Percentiles rank a stretch among this genome's conserved stretches.
Conservation (phyloP, 2,329 filamentous ascomycete genomes). For the Aspergillus vadensis region DNA sequence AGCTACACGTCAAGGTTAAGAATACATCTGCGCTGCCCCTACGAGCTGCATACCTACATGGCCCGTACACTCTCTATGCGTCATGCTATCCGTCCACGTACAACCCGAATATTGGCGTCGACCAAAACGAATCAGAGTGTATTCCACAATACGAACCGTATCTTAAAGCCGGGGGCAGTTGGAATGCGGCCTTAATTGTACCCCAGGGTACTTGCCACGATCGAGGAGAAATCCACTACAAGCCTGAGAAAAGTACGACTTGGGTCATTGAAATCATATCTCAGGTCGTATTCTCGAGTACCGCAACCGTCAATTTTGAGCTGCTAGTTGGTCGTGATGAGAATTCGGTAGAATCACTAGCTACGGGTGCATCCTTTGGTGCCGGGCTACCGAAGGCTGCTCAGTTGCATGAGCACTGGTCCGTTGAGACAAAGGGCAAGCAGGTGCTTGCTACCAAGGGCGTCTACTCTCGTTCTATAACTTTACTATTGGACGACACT, state of each 20-base stretch:
- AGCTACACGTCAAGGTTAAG: conserved; percentile 82
- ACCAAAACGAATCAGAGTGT: conserved; percentile 69
- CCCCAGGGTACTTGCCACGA: conserved; percentile 74
- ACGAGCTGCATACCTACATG: conserved; percentile 93
- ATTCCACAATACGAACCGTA: conserved; percentile 93
- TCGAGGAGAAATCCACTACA: conserved; percentile 32
- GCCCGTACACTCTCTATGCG: conserved; percentile 87
- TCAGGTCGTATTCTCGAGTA: conserved; percentile 90
- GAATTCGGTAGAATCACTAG: conserved; percentile 72
- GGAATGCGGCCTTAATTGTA: conserved; percentile 77
- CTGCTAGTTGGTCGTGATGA: conserved; percentile 82
- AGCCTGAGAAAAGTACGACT: conserved; percentile 60
- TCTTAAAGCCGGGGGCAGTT: conserved; percentile 88
- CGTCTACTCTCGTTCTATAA: conserved; percentile 80
- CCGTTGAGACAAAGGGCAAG: conserved; percentile 56
- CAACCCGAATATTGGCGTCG: conserved; percentile 77
- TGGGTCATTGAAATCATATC: conserved; percentile 93
- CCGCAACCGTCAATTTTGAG: conserved; percentile 85
- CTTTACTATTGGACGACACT: conserved; percentile 82
- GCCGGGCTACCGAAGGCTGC: conserved; percentile 61
- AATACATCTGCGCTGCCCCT: conserved; percentile 90
- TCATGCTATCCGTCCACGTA: conserved; percentile 83
- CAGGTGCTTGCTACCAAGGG: conserved; percentile 68
- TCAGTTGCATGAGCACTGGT: conserved; percentile 74
- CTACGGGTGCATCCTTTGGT: conserved; percentile 56